Percentiles rank a stretch among this genome's conserved stretches.
phyloP scores from a whole-genome alignment of 176 grass and related monocot genomes.

The Aegilops tauschii region DNA sequence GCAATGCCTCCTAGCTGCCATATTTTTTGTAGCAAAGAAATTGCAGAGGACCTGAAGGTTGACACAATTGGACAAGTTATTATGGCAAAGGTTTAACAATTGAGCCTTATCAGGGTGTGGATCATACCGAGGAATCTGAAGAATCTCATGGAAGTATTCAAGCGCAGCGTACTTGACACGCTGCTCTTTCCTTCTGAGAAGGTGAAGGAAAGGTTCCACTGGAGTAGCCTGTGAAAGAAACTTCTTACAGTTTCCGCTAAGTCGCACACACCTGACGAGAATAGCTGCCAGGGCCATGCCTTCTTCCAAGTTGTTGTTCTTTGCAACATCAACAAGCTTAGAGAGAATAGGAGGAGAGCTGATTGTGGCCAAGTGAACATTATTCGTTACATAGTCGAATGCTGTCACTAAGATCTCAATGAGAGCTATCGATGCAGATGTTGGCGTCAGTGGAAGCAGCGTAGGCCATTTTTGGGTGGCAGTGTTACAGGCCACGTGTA shows the following conservation, averaged over 20 bases:
- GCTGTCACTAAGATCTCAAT: constrained; percentile 96
- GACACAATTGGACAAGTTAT: constrained; percentile 27
- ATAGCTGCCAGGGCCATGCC: constrained; percentile 82
- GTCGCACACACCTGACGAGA: constrained; percentile 79
- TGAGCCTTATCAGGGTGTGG: constrained; percentile 25
- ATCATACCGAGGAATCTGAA: constrained; percentile 79
- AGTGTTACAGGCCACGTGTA: constrained; percentile 77
- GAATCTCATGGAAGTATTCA: constrained; percentile 98
- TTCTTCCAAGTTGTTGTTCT: constrained; percentile 90
- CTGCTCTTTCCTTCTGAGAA: constrained; percentile 78
- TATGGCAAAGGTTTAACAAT: constrained; percentile 7
- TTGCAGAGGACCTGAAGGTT: constrained; percentile 75
- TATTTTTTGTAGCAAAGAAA: constrained; percentile 71
- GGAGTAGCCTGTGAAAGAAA: constrained; percentile 94
- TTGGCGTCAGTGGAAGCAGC: constrained; percentile 72
- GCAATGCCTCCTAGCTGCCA: constrained; percentile 53
- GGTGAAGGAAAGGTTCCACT: constrained; percentile 86
- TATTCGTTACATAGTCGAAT: constrained; percentile 99
- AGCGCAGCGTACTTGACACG: constrained; percentile 66
- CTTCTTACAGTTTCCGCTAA: constrained; percentile 90
- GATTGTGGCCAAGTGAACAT: constrained; percentile 82
- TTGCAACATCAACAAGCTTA: constrained; percentile 80
- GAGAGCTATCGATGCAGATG: constrained; percentile 93
- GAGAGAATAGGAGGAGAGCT: constrained; percentile 74
- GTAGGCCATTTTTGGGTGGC: constrained; percentile 49